These are phyloP conservation scores for Peribolospora kevripleyi DNA, from an alignment of 768 basidiomycete species.

Conservation along the genomic window DNA sequence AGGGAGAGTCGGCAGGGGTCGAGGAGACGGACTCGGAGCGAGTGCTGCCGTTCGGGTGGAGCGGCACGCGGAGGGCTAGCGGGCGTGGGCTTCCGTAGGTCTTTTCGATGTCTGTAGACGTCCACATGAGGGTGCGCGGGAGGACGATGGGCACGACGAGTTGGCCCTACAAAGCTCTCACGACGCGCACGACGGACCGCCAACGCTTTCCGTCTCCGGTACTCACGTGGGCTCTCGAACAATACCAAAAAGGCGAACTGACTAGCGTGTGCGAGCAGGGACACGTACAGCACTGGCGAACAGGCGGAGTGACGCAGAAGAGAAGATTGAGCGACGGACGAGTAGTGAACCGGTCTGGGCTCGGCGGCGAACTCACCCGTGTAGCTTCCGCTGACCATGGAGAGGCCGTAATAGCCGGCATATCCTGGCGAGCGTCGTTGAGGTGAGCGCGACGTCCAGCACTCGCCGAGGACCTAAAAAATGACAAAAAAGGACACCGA, in stretches of 20 bases:
- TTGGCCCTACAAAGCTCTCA: too few species aligned
- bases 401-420: constrained; percentile 58
- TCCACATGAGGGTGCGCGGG: too few species aligned
- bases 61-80: constrained; percentile 57
- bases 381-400: constrained; percentile 68
- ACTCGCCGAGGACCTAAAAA: not conserved
- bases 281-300: constrained; percentile 50
- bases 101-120: constrained; percentile 53
- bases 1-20: too few species aligned
- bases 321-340: too few species aligned
- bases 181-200: too few species aligned
- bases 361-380: constrained; percentile 15
- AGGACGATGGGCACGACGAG: too few species aligned
- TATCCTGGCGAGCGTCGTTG: not conserved
- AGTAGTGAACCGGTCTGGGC: not conserved
- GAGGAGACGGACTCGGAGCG: too few species aligned
- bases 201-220: too few species aligned
- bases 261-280: constrained; percentile 77
- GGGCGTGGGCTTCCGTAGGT: constrained; percentile 81
- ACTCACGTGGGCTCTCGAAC: constrained; percentile 92
- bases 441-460: too few species aligned
- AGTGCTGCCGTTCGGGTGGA: too few species aligned
- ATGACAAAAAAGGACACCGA: not conserved
- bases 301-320: too few species aligned
- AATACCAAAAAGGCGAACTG: constrained; percentile 88